Percentiles rank a stretch among this genome's conserved stretches.
phyloP scores from a whole-genome alignment of 495 filamentous ascomycete species.

The Aspergillus steynii region DNA sequence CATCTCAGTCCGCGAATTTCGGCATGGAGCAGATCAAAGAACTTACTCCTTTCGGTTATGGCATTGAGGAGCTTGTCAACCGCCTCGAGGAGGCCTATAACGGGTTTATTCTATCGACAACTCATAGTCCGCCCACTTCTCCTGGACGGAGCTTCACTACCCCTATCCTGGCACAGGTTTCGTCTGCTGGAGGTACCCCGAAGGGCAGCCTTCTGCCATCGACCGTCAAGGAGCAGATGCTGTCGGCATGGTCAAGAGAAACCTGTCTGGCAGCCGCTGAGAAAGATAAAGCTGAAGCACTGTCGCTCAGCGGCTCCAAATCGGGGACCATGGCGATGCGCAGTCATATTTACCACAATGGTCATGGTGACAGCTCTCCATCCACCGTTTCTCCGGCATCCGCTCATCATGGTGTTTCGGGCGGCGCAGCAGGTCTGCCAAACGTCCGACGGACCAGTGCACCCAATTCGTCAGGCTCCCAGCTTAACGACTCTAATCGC shows the following conservation, averaged over 20 bases:
- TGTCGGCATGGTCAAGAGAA: conserved; percentile 78
- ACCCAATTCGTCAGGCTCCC: conserved; percentile 51
- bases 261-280: conserved; percentile 65
- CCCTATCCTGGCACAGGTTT: conserved; percentile 52
- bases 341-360: conserved; percentile 59
- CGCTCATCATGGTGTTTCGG: conserved; percentile 19
- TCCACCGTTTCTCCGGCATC: conserved; percentile 27
- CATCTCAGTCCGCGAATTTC: conserved; percentile 16
- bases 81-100: conserved; percentile 70
- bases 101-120: conserved; percentile 54
- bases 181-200: conserved; percentile 26
- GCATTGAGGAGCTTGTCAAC: conserved; percentile 63
- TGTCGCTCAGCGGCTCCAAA: conserved; percentile 72
- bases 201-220: conserved; percentile 42
- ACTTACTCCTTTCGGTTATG: conserved; percentile 36
- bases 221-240: conserved; percentile 65
- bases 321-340: conserved; percentile 60
- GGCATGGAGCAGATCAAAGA: conserved; percentile 11
- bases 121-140: conserved; percentile 68
- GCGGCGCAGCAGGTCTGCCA: conserved; percentile 28
- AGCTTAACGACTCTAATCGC: conserved; percentile 56
- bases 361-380: conserved; percentile 37
- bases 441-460: conserved; percentile 40
- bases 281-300: conserved; percentile 62
- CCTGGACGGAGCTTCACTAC: conserved; percentile 65